Conservation (phyloP, 768 basidiomycete genomes). For the Kwoniella dejecticola region DNA sequence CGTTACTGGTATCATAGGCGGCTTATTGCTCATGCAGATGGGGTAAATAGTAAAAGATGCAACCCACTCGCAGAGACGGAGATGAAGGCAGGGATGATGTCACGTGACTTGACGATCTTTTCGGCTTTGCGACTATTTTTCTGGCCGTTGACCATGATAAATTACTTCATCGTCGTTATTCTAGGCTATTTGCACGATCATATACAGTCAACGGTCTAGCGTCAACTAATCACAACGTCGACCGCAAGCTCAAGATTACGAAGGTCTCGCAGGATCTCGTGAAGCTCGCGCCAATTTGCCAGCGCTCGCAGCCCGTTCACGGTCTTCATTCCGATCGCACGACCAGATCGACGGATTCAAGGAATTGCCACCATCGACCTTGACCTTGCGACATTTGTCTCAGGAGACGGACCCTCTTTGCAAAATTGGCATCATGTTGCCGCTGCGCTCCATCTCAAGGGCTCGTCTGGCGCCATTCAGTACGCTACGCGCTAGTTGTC, state of each 20-base stretch:
- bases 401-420: not conserved
- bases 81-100: not conserved
- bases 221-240: too few species aligned
- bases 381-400: not conserved
- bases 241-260: too few species aligned
- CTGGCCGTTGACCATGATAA: not conserved
- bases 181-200: too few species aligned
- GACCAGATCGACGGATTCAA: constrained; percentile 1
- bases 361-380: constrained; percentile 7
- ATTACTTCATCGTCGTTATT: too few species aligned
- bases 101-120: constrained; percentile 3
- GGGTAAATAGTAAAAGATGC: not conserved
- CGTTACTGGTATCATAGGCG: not conserved
- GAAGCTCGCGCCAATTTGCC: too few species aligned
- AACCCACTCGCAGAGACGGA: not conserved
- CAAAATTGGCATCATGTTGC: constrained; percentile 14
- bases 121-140: constrained; percentile 6
- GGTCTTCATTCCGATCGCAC: constrained; percentile 12
- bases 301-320: too few species aligned
- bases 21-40: not conserved
- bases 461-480: constrained; percentile 2
- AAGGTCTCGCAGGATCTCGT: too few species aligned
- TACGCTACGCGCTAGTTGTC: not conserved
- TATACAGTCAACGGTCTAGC: too few species aligned
- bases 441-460: constrained; percentile 4